These are phyloP conservation scores for Bruguiera hainesii DNA, from an alignment of 441 rosid species.

Conservation along the genomic window DNA sequence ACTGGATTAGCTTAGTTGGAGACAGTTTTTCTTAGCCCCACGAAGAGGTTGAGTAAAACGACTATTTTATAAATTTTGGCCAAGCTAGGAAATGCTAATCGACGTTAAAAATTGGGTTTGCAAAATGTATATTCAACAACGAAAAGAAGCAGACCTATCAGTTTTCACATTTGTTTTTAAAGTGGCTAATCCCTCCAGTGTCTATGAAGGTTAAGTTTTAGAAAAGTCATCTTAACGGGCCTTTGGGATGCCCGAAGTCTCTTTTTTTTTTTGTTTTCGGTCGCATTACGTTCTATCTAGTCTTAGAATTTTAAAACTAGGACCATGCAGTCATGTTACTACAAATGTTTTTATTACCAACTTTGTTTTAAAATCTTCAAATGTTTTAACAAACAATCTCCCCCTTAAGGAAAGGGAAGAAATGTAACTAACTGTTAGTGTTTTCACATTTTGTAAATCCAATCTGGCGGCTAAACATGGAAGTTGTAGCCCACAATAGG, in stretches of 20 bases:
- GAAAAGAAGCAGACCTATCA: constrained; percentile 30
- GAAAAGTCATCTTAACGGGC: constrained; percentile 28
- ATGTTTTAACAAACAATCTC: constrained; percentile 28
- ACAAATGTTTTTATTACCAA: constrained; percentile 22
- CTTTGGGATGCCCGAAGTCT: constrained; percentile 24
- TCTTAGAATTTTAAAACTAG: constrained; percentile 63
- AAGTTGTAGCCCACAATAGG: constrained; percentile 44
- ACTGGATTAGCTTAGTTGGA: constrained; percentile 45
- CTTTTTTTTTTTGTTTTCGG: background rate
- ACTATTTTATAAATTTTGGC: constrained; percentile 30
- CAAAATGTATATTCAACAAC: constrained; percentile 43
- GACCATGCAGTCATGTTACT: constrained; percentile 41
- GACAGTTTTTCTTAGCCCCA: constrained; percentile 16
- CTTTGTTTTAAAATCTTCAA: constrained; percentile 17
- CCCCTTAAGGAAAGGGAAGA: constrained; percentile 53
- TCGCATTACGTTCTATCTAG: constrained; percentile 44
- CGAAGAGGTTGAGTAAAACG: constrained; percentile 21
- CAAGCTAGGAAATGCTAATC: constrained; percentile 65
- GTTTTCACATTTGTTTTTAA: constrained; percentile 27
- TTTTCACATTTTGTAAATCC: constrained; percentile 40
- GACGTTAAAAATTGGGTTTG: constrained; percentile 42
- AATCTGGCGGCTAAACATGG: constrained; percentile 53
- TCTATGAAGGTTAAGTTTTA: constrained; percentile 35
- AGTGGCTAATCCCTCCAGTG: constrained; percentile 33
- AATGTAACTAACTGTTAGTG: constrained; percentile 18